Evolutionary conservation across 2,329 filamentous ascomycete genomes (phyloP).

Genomic region (Xylaria sp.): DNA sequence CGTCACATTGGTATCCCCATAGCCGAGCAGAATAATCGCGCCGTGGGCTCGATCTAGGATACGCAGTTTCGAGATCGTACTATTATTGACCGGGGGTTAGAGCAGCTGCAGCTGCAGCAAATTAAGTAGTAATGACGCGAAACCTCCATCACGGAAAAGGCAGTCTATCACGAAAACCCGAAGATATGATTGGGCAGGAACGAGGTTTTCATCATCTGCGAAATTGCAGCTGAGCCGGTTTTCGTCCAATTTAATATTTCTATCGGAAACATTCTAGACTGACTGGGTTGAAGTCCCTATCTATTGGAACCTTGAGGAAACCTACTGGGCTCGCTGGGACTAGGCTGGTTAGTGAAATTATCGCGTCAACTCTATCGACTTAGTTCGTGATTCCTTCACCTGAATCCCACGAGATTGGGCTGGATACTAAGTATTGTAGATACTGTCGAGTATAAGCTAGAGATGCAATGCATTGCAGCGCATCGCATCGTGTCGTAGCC

Average conservation of each 20-base stretch:
- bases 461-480: neutral
- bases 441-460: too few species aligned
- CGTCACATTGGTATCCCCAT: too few species aligned
- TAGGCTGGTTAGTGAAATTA: neutral
- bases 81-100: too few species aligned
- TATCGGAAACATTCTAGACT: neutral
- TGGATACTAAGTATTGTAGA: neutral
- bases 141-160: neutral
- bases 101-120: too few species aligned
- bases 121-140: neutral
- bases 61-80: too few species aligned
- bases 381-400: slow-evolving; percentile 12
- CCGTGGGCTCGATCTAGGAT: too few species aligned
- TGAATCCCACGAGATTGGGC: slow-evolving; percentile 3
- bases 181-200: slow-evolving; percentile 17
- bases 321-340: neutral
- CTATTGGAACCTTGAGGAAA: neutral
- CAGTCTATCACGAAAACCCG: neutral
- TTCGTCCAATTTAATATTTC: too few species aligned
- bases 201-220: neutral
- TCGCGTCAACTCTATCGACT: too few species aligned
- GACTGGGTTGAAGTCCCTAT: neutral
- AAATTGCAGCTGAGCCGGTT: slow-evolving; percentile 23
- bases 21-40: too few species aligned
- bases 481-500: neutral